These are phyloP conservation scores for Euphorbia corollata DNA, from an alignment of 441 rosid species.

Conservation along the genomic window DNA sequence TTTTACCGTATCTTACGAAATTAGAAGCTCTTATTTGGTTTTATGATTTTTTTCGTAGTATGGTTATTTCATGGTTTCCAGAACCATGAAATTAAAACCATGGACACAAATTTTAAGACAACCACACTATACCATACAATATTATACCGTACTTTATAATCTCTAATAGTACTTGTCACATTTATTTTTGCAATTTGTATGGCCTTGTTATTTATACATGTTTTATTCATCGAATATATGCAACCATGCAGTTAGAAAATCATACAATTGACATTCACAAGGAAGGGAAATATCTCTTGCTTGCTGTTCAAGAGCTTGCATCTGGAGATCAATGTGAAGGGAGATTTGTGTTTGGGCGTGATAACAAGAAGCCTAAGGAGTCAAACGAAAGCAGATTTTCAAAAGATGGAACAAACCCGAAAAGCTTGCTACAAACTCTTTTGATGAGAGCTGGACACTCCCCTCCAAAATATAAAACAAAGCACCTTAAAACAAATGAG, in stretches of 20 bases:
- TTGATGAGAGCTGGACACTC: conserved; percentile 96
- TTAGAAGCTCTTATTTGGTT: too few species aligned
- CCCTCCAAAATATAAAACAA: conserved; percentile 93
- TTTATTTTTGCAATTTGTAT: too few species aligned
- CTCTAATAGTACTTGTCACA: too few species aligned
- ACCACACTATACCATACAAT: too few species aligned
- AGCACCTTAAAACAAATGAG: conserved; percentile 90
- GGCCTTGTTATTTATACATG: too few species aligned
- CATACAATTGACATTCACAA: conserved; percentile 64
- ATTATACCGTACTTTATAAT: too few species aligned
- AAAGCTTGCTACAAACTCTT: conserved; percentile 89
- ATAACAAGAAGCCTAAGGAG: conserved; percentile 53
- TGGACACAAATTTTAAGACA: too few species aligned
- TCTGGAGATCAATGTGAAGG: conserved; percentile 97
- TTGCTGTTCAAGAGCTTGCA: conserved; percentile 85
- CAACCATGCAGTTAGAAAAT: conserved; percentile 59
- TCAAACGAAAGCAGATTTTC: conserved; percentile 48
- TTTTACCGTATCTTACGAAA: too few species aligned
- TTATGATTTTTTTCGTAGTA: too few species aligned
- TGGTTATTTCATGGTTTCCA: too few species aligned
- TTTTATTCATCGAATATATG: too few species aligned
- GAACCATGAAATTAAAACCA: too few species aligned
- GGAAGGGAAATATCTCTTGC: conserved; percentile 88
- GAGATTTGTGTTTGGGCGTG: conserved; percentile 90
- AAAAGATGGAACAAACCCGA: conserved; percentile 85